Base-by-base conservation (phyloP, 2,329 filamentous ascomycete species). In the Stenocarpella maydis region DNA sequence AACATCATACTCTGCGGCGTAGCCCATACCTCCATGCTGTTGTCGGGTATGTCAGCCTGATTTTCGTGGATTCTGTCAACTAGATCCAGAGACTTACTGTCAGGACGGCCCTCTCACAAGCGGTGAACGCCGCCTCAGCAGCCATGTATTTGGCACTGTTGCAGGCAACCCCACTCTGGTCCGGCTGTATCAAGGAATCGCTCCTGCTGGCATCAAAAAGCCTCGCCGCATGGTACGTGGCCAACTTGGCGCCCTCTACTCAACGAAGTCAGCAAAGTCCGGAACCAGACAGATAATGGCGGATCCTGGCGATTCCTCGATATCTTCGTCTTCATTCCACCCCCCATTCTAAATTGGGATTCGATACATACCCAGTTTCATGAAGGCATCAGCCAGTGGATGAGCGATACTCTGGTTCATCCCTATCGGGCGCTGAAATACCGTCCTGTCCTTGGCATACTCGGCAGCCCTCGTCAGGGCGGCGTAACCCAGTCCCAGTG, bases 401-500 rank as follows among this genome's bases (percentile, higher is more conserved):
- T 92, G 90, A 2, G 88, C 84, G 31, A 92, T 87, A 0, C 84
- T 87, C 73, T 92, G 90, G 74, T 92, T 92, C 79, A 85, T 83
- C 1, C 90, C 90, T 70, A 92, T 91, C 0, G 88, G 85, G 2
- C 88, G 80, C n/a, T 84, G 82, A 74, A 92, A 92, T 0, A 92
- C 88, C 5, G 90, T 82, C 0, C 91, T 84, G 45, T 92, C 89
- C 64, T 85, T 82, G 0, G 91, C 91, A 73, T 94, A 94, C 21
- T 81, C 82, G 0, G 88, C 84, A 0, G 92, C 91, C 72, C 83
- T 88, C 68, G 83, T 82, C 34, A 90, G 80, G 12, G 88, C 92
- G 0, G 90, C 91, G 74, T 96, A 96, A 0, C 93, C 93, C 0
- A 97, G 81, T 0, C 93, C 93, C 0, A 96, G 83, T 0, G 93